phyloP scores from a whole-genome alignment of 192 early-diverging fungal genomes.

The Kappamyces sp. region DNA sequence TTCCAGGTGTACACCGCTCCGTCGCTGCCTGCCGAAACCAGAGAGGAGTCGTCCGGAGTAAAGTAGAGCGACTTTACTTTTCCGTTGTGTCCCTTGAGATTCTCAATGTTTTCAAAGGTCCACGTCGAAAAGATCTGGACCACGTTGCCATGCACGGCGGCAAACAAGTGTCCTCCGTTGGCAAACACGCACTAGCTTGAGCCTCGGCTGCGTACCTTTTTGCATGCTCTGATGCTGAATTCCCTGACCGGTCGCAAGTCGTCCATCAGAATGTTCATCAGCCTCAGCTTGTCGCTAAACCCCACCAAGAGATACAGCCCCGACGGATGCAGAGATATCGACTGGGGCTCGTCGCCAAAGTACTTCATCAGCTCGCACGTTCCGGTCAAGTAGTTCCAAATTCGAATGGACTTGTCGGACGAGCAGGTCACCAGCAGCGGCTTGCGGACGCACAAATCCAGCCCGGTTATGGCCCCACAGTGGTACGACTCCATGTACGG shows the following conservation, averaged over 20 bases:
- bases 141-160: slow-evolving; percentile 46
- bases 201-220: slow-evolving; percentile 30
- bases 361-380: slow-evolving; percentile 45
- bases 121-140: slow-evolving; percentile 48
- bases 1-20: slow-evolving; percentile 55
- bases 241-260: slow-evolving; percentile 48
- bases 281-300: slow-evolving; percentile 50
- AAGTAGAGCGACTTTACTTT: slow-evolving; percentile 45
- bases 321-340: slow-evolving; percentile 49
- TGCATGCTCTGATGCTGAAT: slow-evolving; percentile 45
- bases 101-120: slow-evolving; percentile 48
- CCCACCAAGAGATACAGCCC: slow-evolving; percentile 51
- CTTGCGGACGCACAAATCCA: slow-evolving; percentile 50
- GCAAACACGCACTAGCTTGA: slow-evolving; percentile 43
- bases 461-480: slow-evolving; percentile 35
- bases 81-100: slow-evolving; percentile 53
- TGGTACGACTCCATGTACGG: slow-evolving; percentile 40
- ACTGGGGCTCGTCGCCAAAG: slow-evolving; percentile 47
- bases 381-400: slow-evolving; percentile 52
- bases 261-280: slow-evolving; percentile 53
- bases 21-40: slow-evolving; percentile 50
- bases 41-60: slow-evolving; percentile 42
- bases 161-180: slow-evolving; percentile 51
- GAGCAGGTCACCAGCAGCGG: slow-evolving; percentile 46
- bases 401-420: slow-evolving; percentile 39